Percentiles rank a stretch among this genome's conserved stretches.
These are phyloP conservation scores for Neurospora tetraspora DNA, from an alignment of 495 filamentous ascomycete species.

Conservation along the genomic window DNA sequence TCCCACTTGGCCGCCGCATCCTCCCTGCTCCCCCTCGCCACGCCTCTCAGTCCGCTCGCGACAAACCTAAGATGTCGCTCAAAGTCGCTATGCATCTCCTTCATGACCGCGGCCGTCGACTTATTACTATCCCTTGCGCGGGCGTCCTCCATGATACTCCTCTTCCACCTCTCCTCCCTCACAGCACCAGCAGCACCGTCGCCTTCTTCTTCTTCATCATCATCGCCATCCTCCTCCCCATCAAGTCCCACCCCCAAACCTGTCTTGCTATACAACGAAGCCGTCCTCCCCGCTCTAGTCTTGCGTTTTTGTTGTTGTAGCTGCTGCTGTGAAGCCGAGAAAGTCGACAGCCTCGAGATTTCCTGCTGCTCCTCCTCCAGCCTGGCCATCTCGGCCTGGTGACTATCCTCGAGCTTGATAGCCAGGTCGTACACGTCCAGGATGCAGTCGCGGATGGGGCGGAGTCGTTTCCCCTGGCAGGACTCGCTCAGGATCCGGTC, in stretches of 20 bases:
- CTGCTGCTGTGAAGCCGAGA: slow-evolving; percentile 11
- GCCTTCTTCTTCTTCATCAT: slow-evolving; percentile 30
- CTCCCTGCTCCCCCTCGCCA: slow-evolving; percentile 48
- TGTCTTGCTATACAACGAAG: background rate
- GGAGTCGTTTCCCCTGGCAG: slow-evolving; percentile 52
- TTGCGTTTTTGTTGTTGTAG: background rate
- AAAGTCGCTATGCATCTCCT: slow-evolving; percentile 36
- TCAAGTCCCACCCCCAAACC: slow-evolving; percentile 8
- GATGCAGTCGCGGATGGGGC: slow-evolving; percentile 55
- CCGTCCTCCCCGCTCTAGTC: background rate
- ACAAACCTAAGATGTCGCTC: slow-evolving; percentile 44
- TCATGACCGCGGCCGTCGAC: slow-evolving; percentile 28
- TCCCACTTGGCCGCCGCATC: slow-evolving; percentile 44
- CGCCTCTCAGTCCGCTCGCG: slow-evolving; percentile 43
- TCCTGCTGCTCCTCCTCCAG: slow-evolving; percentile 31
- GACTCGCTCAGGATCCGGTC: slow-evolving; percentile 51
- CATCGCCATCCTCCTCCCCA: slow-evolving; percentile 22
- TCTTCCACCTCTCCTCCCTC: background rate
- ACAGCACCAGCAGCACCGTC: slow-evolving; percentile 1
- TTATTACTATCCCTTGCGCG: slow-evolving; percentile 8
- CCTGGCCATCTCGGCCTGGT: slow-evolving; percentile 27
- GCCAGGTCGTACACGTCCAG: slow-evolving; percentile 52
- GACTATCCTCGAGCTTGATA: slow-evolving; percentile 40
- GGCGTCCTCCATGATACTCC: background rate
- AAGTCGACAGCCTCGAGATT: slow-evolving; percentile 21